Evolutionary conservation across 345 rosid genomes (phyloP).

Genomic region (Murraya paniculata): DNA sequence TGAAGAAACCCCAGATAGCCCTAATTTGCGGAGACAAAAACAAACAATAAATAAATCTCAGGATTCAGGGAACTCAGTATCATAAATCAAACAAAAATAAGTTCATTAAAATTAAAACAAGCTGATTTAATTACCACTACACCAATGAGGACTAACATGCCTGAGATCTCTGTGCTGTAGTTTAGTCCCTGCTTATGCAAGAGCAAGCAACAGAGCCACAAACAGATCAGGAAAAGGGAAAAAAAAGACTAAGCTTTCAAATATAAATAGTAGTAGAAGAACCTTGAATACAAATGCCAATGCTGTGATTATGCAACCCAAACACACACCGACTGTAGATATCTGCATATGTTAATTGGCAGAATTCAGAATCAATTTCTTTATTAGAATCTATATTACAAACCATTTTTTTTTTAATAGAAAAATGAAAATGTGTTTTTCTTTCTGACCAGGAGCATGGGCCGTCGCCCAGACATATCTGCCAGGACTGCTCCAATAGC

Average conservation of each 20-base stretch:
- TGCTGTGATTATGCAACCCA: constrained; percentile 35
- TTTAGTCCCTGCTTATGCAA: constrained; percentile 24
- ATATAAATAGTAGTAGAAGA: background rate
- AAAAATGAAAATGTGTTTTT: background rate
- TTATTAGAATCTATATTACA: background rate
- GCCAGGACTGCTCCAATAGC: constrained; percentile 25
- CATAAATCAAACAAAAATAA: background rate
- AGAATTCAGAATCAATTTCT: background rate
- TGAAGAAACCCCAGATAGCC: constrained; percentile 42
- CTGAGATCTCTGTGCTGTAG: constrained; percentile 2
- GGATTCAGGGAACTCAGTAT: background rate
- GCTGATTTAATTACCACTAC: constrained; percentile 33
- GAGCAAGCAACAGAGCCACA: constrained; percentile 12
- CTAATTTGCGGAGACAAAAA: constrained; percentile 26
- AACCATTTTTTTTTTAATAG: background rate
- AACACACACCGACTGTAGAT: constrained; percentile 35
- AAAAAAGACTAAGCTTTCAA: background rate
- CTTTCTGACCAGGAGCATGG: constrained; percentile 27
- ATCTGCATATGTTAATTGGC: constrained; percentile 21
- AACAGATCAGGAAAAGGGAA: background rate
- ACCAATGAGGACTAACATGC: constrained; percentile 35
- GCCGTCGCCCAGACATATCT: constrained; percentile 32
- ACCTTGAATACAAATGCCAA: constrained; percentile 40
- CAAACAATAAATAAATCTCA: background rate
- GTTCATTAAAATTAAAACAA: background rate